phyloP scores from a whole-genome alignment of 768 basidiomycete species.

The Holtermanniella nyarrowii region DNA sequence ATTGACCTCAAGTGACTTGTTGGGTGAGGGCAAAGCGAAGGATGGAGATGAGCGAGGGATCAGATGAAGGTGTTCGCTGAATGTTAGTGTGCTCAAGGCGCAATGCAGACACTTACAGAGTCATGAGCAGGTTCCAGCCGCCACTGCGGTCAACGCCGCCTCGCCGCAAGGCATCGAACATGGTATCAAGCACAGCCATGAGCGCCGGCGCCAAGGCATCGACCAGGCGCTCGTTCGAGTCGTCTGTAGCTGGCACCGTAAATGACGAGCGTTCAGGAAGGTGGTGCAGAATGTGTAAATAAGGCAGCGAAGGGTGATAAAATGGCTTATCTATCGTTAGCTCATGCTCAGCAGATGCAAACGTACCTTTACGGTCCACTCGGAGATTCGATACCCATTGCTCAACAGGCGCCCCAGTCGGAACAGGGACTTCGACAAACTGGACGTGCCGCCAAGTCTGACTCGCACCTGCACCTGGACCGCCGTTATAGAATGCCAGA shows the following conservation, averaged over 20 bases:
- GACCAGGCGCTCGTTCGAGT: slow-evolving; percentile 20
- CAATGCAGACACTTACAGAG: slow-evolving; percentile 24
- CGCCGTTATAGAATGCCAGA: slow-evolving; percentile 88
- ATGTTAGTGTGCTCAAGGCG: slow-evolving; percentile 46
- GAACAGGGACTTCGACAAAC: slow-evolving; percentile 53
- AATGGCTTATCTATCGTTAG: slow-evolving; percentile 57
- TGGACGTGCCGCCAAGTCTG: slow-evolving; percentile 89
- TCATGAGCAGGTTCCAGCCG: slow-evolving; percentile 39
- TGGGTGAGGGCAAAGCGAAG: slow-evolving; percentile 19
- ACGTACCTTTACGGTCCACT: slow-evolving; percentile 53
- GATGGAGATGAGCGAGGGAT: slow-evolving; percentile 56
- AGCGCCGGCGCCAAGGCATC: slow-evolving; percentile 29
- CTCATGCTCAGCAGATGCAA: slow-evolving; percentile 4
- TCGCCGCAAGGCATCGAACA: slow-evolving; percentile 28
- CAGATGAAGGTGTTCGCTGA: slow-evolving; percentile 66
- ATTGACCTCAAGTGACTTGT: slow-evolving; percentile 55
- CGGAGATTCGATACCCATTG: slow-evolving; percentile 51
- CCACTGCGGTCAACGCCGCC: slow-evolving; percentile 22
- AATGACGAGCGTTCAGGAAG: slow-evolving; percentile 16
- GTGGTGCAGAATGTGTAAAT: slow-evolving; percentile 44
- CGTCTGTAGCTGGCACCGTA: slow-evolving; percentile 19
- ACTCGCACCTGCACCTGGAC: slow-evolving; percentile 58
- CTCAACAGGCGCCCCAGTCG: slow-evolving; percentile 68
- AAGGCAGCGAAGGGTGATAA: slow-evolving; percentile 56
- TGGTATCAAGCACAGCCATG: slow-evolving; percentile 32